Conservation (phyloP, 192 early-diverging fungal genomes). For the Borealophlyctis nickersoniae region DNA sequence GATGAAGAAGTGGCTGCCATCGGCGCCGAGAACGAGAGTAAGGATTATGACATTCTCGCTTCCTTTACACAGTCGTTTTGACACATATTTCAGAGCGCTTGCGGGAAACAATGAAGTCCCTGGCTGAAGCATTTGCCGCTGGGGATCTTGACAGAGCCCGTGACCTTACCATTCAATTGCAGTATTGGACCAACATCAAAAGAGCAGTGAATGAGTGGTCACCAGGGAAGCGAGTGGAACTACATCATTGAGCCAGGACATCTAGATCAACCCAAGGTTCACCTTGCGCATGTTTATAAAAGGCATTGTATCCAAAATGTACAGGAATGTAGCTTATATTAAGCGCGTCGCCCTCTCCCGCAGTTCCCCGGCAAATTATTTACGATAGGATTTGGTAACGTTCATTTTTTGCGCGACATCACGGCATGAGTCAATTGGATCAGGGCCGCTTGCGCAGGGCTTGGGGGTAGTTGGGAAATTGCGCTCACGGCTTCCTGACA, state of each 20-base stretch:
- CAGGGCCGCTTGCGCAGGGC: constrained; percentile 72
- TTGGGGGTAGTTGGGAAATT: constrained; percentile 64
- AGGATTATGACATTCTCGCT: constrained; percentile 2
- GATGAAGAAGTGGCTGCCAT: constrained; percentile 63
- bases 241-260: constrained; percentile 50
- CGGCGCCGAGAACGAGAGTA: constrained; percentile 61
- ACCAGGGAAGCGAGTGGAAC: constrained; percentile 48
- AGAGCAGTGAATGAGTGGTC: constrained; percentile 57
- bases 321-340: too few species aligned
- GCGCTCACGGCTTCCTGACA: constrained; percentile 72
- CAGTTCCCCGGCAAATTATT: too few species aligned
- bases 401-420: constrained; percentile 73
- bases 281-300: too few species aligned
- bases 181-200: constrained; percentile 70
- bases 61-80: neutral
- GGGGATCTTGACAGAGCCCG: constrained; percentile 57
- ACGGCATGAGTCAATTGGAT: constrained; percentile 78
- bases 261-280: too few species aligned
- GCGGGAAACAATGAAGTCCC: constrained; percentile 29
- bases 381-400: too few species aligned
- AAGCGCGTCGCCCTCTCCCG: too few species aligned
- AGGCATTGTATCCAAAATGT: too few species aligned
- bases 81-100: constrained; percentile 41
- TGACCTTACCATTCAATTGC: constrained; percentile 65
- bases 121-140: constrained; percentile 55